Base-by-base conservation (phyloP, 306 rosid species). In the Chamaecrista fasciculata region DNA sequence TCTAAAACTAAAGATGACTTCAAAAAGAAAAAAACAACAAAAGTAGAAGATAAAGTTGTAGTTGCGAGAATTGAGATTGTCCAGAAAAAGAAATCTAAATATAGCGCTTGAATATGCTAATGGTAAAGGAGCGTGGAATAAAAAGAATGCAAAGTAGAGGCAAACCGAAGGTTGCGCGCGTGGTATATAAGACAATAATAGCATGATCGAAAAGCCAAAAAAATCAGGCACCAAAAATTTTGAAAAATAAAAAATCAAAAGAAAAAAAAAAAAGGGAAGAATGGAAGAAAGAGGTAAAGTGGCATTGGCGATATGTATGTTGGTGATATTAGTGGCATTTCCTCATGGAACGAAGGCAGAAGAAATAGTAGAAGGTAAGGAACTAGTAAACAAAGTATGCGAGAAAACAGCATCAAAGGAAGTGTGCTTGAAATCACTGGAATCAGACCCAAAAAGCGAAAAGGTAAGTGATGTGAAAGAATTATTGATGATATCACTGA, bases 401-500 rank as follows among this genome's bases (percentile, higher is more conserved):
- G 1, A 0, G 8, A 7, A 20, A 4, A 10, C 72, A 1, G 28
- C 20, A 15, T 2, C 20, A 2, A 43, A 34, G 25, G 52, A 51
- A 3, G 33, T 78, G 0, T 81, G 86, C 2, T 0, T 16, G 1
- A 3, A 29, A 11, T 25, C 43, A 12, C 80, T 78, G 1, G 1
- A 2, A 20, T 39, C 62, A 0, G 78, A 78, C 33, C 59, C 72
- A 20, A 21, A 0, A 2, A 24, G 52, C 16, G 2, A 2, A 18
- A 7, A 1, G 0, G 80, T 44, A 4, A n/a, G n/a, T n/a, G 42
- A 36, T 1, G n/a, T 19, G 8, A 23, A 5, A 2, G 80, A 46
- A 21, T 19, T 78, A 33, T 80, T 82, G 2, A n/a, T 69, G 3
- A 48, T 70, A 1, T 25, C 72, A 2, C 33, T 78, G 3, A 11